These are phyloP conservation scores for Aspergillus bertholletiae DNA, from an alignment of 495 filamentous ascomycete genomes.

Conservation along the genomic window DNA sequence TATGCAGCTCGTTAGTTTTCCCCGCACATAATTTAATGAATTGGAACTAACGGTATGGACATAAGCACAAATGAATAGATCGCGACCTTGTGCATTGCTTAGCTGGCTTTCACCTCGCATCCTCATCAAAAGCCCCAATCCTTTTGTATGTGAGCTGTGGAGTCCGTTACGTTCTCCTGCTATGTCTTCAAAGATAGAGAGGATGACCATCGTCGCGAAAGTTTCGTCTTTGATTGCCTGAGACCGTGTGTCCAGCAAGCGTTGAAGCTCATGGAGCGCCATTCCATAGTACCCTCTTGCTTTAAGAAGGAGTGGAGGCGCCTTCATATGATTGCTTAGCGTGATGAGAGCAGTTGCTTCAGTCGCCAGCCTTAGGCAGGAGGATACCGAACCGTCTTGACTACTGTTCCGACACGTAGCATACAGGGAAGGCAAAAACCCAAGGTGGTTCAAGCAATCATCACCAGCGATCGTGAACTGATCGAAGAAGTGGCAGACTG, in stretches of 20 bases:
- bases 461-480: constrained; percentile 33
- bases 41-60: constrained; percentile 32
- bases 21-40: not conserved
- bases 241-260: constrained; percentile 25
- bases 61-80: constrained; percentile 42
- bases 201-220: constrained; percentile 36
- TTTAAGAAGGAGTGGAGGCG: constrained; percentile 25
- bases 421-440: constrained; percentile 37
- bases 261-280: constrained; percentile 29
- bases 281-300: constrained; percentile 35
- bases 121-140: constrained; percentile 39
- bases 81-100: constrained; percentile 30
- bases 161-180: constrained; percentile 37
- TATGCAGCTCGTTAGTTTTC: constrained; percentile 5
- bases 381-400: constrained; percentile 13
- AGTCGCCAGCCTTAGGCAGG: constrained; percentile 37
- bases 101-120: constrained; percentile 33
- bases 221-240: constrained; percentile 40
- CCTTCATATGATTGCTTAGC: constrained; percentile 29
- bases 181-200: constrained; percentile 42
- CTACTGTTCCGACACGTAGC: constrained; percentile 22
- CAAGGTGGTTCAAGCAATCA: constrained; percentile 28
- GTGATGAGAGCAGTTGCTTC: constrained; percentile 39
- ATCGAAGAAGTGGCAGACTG: constrained; percentile 43
- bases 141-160: constrained; percentile 39